Percentiles rank a stretch among this genome's conserved stretches.
Evolutionary conservation across 768 basidiomycete genomes (phyloP).

Genomic region (Tulasnella calospora): DNA sequence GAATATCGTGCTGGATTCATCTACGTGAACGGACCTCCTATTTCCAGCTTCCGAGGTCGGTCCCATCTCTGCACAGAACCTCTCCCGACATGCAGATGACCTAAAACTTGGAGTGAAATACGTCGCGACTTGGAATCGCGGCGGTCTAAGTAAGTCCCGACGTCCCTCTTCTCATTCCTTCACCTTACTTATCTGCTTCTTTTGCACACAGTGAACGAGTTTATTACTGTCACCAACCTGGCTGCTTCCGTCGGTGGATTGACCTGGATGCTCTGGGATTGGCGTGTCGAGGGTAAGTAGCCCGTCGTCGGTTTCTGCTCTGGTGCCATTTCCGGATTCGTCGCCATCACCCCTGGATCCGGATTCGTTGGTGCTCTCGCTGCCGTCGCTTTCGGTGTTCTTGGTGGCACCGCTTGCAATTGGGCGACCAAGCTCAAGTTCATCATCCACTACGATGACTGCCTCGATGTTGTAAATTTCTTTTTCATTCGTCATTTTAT

Average conservation of each 20-base stretch:
- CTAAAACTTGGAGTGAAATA: conserved; percentile 3
- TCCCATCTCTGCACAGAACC: not conserved
- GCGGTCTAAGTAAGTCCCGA: not conserved
- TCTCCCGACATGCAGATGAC: not conserved
- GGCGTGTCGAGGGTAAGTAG: conserved; percentile 89
- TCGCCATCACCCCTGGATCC: conserved; percentile 82
- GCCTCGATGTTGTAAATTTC: conserved; percentile 51
- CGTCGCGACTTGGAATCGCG: not conserved
- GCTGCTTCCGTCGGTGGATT: conserved; percentile 84
- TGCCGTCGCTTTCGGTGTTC: conserved; percentile 76
- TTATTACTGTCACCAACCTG: conserved; percentile 67
- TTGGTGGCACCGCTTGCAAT: conserved; percentile 82
- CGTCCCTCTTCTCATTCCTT: not conserved
- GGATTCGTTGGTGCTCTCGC: conserved; percentile 77
- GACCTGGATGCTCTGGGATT: conserved; percentile 94
- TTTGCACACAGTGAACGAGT: not conserved
- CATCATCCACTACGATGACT: no score
- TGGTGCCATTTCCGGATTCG: conserved; percentile 84
- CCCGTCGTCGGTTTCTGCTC: conserved; percentile 92
- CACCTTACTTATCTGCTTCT: not conserved
- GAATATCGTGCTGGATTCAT: not conserved
- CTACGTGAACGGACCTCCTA: not conserved
- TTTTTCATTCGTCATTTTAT: conserved; percentile 23
- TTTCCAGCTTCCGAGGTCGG: not conserved
- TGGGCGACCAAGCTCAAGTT: conserved; percentile 53